Conservation (phyloP, 345 rosid species). For the Reutealis trisperma region DNA sequence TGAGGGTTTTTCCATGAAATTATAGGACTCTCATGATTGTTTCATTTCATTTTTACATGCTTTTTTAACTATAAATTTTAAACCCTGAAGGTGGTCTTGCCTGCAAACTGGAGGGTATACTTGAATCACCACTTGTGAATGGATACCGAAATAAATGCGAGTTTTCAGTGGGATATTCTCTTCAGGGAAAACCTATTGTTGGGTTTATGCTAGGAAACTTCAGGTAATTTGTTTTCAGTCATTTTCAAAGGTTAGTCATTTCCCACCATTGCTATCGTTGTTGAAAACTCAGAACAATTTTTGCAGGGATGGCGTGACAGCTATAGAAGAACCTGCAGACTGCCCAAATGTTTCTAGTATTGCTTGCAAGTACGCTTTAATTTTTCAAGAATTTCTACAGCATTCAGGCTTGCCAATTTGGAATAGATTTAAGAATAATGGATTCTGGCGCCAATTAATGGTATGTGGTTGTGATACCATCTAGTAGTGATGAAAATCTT, state of each 20-base stretch:
- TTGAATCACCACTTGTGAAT: conserved; percentile 74
- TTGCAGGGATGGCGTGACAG: conserved; percentile 91
- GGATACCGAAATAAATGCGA: conserved; percentile 96
- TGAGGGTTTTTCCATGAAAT: neutral
- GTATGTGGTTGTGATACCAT: conserved; percentile 42
- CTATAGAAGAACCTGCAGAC: conserved; percentile 82
- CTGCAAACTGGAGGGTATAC: conserved; percentile 77
- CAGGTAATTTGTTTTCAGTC: conserved; percentile 49
- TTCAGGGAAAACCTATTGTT: conserved; percentile 73
- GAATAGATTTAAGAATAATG: conserved; percentile 82
- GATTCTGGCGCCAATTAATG: conserved; percentile 95
- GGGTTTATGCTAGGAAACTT: conserved; percentile 95
- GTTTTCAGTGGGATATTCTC: conserved; percentile 86
- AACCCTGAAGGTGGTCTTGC: conserved; percentile 77
- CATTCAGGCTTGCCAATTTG: conserved; percentile 75
- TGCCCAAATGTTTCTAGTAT: conserved; percentile 88
- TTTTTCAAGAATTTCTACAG: conserved; percentile 78
- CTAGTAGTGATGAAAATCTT: neutral
- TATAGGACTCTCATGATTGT: neutral
- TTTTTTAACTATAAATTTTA: neutral
- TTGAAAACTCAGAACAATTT: conserved; percentile 21
- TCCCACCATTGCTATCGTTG: conserved; percentile 15
- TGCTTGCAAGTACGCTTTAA: conserved; percentile 69
- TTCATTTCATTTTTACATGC: neutral
- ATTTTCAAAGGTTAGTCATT: conserved; percentile 1